A percentile compares a stretch with the other conserved stretches of the same genome.
phyloP scores from a whole-genome alignment of 768 basidiomycete genomes.

The Neoboletus magnificus region DNA sequence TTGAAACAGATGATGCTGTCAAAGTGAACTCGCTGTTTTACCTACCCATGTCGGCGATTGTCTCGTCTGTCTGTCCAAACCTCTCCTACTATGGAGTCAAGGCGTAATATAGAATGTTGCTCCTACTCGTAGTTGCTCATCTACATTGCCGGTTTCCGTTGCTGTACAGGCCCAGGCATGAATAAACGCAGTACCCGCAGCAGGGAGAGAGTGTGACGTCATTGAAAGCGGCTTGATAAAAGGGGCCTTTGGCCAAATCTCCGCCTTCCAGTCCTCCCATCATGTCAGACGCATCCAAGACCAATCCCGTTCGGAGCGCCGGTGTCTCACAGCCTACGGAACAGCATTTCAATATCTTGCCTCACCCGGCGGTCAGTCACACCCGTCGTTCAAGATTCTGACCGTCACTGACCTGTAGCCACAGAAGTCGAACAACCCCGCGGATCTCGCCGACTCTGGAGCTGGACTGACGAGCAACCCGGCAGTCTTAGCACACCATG shows the following conservation, averaged over 20 bases:
- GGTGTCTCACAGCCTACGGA: constrained; percentile 23
- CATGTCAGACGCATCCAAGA: constrained; percentile 19
- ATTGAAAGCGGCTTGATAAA: constrained; percentile 3
- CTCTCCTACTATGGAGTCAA: not conserved
- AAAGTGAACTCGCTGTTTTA: constrained; percentile 42
- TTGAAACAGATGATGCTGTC: constrained; percentile 65
- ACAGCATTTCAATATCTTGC: constrained; percentile 49
- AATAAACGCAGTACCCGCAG: not conserved
- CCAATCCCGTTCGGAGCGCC: not conserved
- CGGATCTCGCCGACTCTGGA: constrained; percentile 41
- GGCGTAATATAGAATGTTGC: not conserved
- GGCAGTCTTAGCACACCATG: constrained; percentile 43
- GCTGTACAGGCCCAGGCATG: not conserved
- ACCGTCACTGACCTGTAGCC: not conserved
- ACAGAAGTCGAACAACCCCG: constrained; percentile 61
- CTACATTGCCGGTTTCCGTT: not conserved
- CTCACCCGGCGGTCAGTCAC: constrained; percentile 56
- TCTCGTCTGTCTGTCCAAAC: constrained; percentile 1
- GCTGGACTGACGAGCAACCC: constrained; percentile 40
- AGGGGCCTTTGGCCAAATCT: not conserved
- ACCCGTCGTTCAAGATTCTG: not conserved
- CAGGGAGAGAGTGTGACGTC: constrained; percentile 14
- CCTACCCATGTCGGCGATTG: constrained; percentile 15
- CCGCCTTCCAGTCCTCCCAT: not conserved
- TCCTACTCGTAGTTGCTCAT: constrained; percentile 9